These are phyloP conservation scores for Eimeria praecox DNA, from an alignment of 169 alveolate genomes.

Conservation along the genomic window DNA sequence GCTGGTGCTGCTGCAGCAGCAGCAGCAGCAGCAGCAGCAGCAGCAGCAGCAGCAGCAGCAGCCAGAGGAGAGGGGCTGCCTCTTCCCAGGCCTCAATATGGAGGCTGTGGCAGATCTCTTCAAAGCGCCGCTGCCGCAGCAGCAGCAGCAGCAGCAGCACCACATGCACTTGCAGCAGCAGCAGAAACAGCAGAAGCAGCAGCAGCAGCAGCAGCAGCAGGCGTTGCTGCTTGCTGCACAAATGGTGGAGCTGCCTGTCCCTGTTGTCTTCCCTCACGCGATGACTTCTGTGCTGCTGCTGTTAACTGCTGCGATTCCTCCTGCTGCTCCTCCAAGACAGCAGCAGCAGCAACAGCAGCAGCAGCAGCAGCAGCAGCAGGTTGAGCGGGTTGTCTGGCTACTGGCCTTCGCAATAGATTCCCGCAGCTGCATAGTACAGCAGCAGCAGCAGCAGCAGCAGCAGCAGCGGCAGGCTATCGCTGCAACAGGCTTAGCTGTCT, in stretches of 20 bases:
- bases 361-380: conserved; percentile 56
- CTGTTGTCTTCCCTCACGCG: conserved; percentile 1
- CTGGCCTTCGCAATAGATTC: conserved; percentile 31
- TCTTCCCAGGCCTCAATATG: conserved; percentile 21
- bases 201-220: conserved; percentile 11
- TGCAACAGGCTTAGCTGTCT: neutral
- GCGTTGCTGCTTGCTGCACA: conserved; percentile 66
- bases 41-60: conserved; percentile 15
- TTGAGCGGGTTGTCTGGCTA: conserved; percentile 28
- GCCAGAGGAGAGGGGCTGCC: neutral
- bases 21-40: conserved; percentile 23
- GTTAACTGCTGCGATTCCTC: conserved; percentile 18
- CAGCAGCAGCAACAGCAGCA: conserved; percentile 33
- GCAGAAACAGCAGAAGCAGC: conserved; percentile 33
- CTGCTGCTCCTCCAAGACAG: conserved; percentile 17
- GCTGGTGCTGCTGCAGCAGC: conserved; percentile 31
- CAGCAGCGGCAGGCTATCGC: conserved; percentile 7
- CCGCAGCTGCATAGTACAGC: conserved; percentile 21
- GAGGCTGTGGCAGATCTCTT: conserved; percentile 21
- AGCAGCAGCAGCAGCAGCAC: conserved; percentile 33
- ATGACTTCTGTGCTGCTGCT: conserved; percentile 55
- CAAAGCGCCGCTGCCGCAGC: conserved; percentile 9
- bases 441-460: conserved; percentile 53
- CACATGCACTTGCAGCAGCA: conserved; percentile 41
- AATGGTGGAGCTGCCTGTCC: conserved; percentile 32